Evolutionary conservation across 495 filamentous ascomycete genomes (phyloP).

Genomic region (Neurospora sp.): DNA sequence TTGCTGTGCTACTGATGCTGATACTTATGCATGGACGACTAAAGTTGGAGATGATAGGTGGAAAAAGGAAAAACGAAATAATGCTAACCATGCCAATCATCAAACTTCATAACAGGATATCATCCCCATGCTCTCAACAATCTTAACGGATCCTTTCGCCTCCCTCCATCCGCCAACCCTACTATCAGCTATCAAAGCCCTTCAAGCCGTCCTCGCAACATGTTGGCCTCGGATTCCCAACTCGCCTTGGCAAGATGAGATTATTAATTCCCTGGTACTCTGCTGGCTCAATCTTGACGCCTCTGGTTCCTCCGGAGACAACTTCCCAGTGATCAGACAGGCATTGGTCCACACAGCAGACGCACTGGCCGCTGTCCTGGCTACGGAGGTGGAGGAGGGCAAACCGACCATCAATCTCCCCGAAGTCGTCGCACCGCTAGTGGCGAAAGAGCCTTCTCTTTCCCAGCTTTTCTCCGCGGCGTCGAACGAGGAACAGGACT

Average conservation of each 20-base stretch:
- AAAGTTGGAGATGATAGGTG: too few species aligned
- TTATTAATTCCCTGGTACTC: slow-evolving; percentile 51
- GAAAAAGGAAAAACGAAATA: not conserved
- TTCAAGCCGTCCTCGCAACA: slow-evolving; percentile 51
- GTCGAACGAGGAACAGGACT: not conserved
- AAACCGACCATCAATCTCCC: slow-evolving; percentile 11
- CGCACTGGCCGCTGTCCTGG: slow-evolving; percentile 22
- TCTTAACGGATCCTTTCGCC: slow-evolving; percentile 62
- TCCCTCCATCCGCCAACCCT: slow-evolving; percentile 47
- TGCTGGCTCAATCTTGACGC: slow-evolving; percentile 57
- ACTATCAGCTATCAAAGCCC: slow-evolving; percentile 36
- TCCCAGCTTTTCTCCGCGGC: slow-evolving; percentile 23
- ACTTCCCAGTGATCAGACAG: slow-evolving; percentile 26
- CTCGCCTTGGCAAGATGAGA: slow-evolving; percentile 51
- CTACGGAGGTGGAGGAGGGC: slow-evolving; percentile 8
- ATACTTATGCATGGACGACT: not conserved
- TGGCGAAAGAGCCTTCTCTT: slow-evolving; percentile 34
- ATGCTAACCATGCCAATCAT: not conserved
- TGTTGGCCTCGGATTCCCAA: slow-evolving; percentile 62
- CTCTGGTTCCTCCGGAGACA: slow-evolving; percentile 20
- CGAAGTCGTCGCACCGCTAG: slow-evolving; percentile 22
- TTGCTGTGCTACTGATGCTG: not conserved
- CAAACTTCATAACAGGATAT: slow-evolving; percentile 38
- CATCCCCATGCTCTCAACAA: slow-evolving; percentile 54
- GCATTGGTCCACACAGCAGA: slow-evolving; percentile 33